Base-by-base conservation (phyloP, 768 basidiomycete species). In the Pulveroboletus frians region DNA sequence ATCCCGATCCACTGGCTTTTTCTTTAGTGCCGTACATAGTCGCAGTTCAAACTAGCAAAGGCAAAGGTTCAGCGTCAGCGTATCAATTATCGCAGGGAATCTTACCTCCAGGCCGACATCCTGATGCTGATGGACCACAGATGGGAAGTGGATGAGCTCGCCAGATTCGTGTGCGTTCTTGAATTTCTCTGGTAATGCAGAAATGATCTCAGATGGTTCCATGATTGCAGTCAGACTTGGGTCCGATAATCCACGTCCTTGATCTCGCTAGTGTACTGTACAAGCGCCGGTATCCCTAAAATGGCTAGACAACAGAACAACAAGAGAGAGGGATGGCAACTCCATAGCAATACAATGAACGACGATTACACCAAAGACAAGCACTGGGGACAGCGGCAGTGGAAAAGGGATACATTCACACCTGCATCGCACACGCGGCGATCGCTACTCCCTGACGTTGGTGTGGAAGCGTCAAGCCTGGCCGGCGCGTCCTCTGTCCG, bases 1-100 rank as follows among this genome's bases (percentile, higher is more conserved):
- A 30, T 73, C 73, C 26, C 74, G 74, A n/a, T 72, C 71, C 23
- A 62, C 60, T 3, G 83, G 79, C 66, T 96, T 97, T 59, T 89
- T 77, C 58, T 85, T 83, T 36, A 97, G 71, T 0, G 92, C 88
- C 11, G 91, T 88, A 57, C 92, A 96, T 35, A 89, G 68, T 52
- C 87, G 77, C 49, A 97, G 79, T 69, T 95, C 80, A 65, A 89
- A 96, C 94, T 96, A 60, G 10, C 14, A 46, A 18, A 23, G 23
- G 23, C 37, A 32, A 37, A 37, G 18, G 13, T 39, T 21, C 17
- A 14, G 35, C 7, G 30, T 32, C 0, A 15, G 7, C 9, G 20
- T 0, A 31, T 32, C 31, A 14, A 14, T 10, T 9, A 31, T 18
- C 23, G 23, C 23, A 23, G 43, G 15, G 41, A 46, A 46, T 56